Base-by-base conservation (phyloP, 2,329 filamentous ascomycete genomes). In the Diaporthe helianthi region DNA sequence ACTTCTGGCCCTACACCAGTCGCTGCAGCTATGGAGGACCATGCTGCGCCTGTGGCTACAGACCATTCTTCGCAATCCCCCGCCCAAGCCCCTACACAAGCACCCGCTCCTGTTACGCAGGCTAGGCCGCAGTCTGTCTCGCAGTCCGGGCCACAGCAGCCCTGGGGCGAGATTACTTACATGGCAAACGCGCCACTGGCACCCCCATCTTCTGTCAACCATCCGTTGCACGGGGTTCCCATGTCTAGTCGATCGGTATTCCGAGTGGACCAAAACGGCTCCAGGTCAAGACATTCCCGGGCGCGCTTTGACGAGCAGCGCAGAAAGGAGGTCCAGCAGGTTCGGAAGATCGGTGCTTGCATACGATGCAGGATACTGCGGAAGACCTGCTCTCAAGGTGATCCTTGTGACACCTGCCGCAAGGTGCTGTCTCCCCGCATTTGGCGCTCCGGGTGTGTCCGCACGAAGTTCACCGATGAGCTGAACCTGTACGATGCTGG, bases 301-400 rank as follows among this genome's bases (percentile, higher is more conserved):
- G 86, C 87, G 4, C 82, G 86, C 10, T 90, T 90, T 72, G 86
- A 84, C 24, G 81, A 86, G 6, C 80, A 80, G 1, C 83, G 89
- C n/a, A 83, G 89, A 26, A 89, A 87, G 75, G 87, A 91, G 74
- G 89, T 91, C 2, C 87, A 90, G 72, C 86, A 88, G 71, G 87
- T 91, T 26, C 85, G 89, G 29, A 88, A 89, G 73, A 84, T 89
- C 44, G 89, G 89, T 7, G 89, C 89, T 15, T 91, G 89, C 73
- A 89, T 90, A 65, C 82, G 89, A 53, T 91, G 89, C 74, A 84
- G 88, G 46, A 90, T 91, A 71, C 78, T 91, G 44, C 84, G 89
- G 69, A 91, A 91, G 79, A 89, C 87, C 1, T 91, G 89, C 74
- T 89, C 87, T n/a, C 85, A 84, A 69, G 89, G 87, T 38, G 86